Evolutionary conservation across 805 yeast species (phyloP), one percentile per base, ranked within the genome.

Genomic region (Scheffersomyces stipitis): DNA sequence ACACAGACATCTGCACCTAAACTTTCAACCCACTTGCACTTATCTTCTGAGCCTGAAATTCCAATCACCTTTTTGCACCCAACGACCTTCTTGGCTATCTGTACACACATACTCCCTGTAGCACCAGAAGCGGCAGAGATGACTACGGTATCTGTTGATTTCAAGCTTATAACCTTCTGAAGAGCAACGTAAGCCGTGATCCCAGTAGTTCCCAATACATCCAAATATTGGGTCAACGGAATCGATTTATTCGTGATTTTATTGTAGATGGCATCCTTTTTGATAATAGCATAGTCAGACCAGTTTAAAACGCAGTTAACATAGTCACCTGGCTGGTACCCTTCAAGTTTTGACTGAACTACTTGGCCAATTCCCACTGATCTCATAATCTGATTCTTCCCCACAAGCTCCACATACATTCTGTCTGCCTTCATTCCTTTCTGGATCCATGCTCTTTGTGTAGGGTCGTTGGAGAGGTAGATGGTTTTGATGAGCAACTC

Each of bases 361-460:
- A 60, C 55, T 38, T 60, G 53, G 16, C 42, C 51, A 24, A 59
- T 26, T 12, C 57, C 62, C 31, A 46, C 31, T 5, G 57, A 38
- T 27, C 49, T 42, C 44, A 60, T 46, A 3, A 44, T 40, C 5
- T 52, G 56, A 26, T 56, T 59, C 31, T 50, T 45, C 28, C 41
- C 29, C 10, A 59, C 33, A 4, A 62, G 61, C 4, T 45, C 46
- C 15, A 40, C 40, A 42, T 58, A 57, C 34, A 49, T 42, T 37
- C 57, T 47, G 16, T 40, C 49, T 5, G 52, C 40, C 28, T 45
- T 41, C 20, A 51, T 46, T 22, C 54, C 56, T 33, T 60, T 60
- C 30, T 58, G 56, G 31, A 64, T 64, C 66, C 66, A 62, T n/a
- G 47, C 49, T 50, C 69, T 54, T 44, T 62, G 67, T 12, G 59